Percentiles rank a stretch among this genome's conserved stretches.
These are phyloP conservation scores for Trypanosoma cruzi DNA, from an alignment of 208 protist species.

Conservation along the genomic window DNA sequence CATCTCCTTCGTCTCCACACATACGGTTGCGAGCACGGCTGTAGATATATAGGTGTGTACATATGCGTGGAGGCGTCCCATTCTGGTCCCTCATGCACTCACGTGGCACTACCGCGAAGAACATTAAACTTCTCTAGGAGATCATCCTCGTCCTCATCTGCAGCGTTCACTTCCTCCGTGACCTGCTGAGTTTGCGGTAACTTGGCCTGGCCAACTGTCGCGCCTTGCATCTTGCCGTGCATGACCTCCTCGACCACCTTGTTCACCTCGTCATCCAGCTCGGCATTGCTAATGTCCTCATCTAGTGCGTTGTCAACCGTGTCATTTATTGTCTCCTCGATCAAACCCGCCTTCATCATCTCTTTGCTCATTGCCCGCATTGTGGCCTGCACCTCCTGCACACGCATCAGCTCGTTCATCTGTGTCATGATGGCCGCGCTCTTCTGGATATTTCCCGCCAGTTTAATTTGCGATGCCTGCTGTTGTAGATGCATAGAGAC, in stretches of 20 bases:
- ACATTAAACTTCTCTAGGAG: conserved; percentile 67
- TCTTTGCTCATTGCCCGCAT: conserved; percentile 87
- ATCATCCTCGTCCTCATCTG: conserved; percentile 47
- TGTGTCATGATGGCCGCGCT: conserved; percentile 83
- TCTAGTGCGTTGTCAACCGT: conserved; percentile 82
- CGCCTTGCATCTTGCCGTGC: conserved; percentile 67
- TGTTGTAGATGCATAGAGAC: conserved; percentile 90
- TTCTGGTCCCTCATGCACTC: background rate
- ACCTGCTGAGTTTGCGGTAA: conserved; percentile 43
- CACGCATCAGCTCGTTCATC: conserved; percentile 83
- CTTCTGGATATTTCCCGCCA: conserved; percentile 70
- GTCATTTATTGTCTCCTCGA: conserved; percentile 92
- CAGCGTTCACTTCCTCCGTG: conserved; percentile 32
- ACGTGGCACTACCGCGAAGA: conserved; percentile 29
- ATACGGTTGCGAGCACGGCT: background rate
- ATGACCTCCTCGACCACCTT: conserved; percentile 89
- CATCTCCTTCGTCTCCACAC: conserved; percentile 2
- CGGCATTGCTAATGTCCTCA: conserved; percentile 83
- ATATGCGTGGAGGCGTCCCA: background rate
- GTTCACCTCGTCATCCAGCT: conserved; percentile 88
- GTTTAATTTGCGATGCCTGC: conserved; percentile 76
- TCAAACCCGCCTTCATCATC: conserved; percentile 90
- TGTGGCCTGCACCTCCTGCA: conserved; percentile 74
- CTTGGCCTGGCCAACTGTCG: conserved; percentile 46
- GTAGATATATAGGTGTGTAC: background rate